These are phyloP conservation scores for Colletotrichum coccodes DNA, from an alignment of 2,329 filamentous ascomycete genomes.

Conservation along the genomic window DNA sequence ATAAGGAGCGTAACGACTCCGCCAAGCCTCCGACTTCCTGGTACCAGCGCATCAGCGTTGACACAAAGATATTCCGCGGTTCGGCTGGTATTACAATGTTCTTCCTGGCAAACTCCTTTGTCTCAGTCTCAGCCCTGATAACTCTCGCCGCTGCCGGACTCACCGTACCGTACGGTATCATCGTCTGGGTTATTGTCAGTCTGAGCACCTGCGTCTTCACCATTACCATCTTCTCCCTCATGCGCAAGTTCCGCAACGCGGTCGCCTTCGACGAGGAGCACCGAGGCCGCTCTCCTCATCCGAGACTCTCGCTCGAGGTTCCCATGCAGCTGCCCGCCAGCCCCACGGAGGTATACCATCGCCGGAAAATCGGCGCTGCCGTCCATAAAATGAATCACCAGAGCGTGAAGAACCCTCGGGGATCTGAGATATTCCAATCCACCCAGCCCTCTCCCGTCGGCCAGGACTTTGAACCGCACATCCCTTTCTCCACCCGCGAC, in stretches of 20 bases:
- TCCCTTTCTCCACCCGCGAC: background rate
- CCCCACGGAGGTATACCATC: slow-evolving; percentile 11
- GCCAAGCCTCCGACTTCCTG: slow-evolving; percentile 5
- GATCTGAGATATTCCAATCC: background rate
- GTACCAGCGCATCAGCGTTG: slow-evolving; percentile 18
- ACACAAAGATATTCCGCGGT: slow-evolving; percentile 7
- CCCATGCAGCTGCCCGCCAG: slow-evolving; percentile 11
- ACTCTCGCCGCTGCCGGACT: background rate
- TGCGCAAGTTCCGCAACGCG: slow-evolving; percentile 13
- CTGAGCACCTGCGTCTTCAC: slow-evolving; percentile 7
- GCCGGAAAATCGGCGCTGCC: slow-evolving; percentile 3
- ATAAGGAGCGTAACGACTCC: background rate
- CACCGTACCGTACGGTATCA: background rate
- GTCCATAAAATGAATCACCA: background rate
- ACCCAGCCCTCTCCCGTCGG: background rate
- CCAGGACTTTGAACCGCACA: background rate
- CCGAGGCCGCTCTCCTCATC: background rate
- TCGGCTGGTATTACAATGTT: slow-evolving; percentile 4
- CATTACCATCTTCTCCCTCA: background rate
- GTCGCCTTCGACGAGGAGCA: slow-evolving; percentile 20
- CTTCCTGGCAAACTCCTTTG: background rate
- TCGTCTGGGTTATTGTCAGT: slow-evolving; percentile 21
- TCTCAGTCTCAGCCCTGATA: background rate
- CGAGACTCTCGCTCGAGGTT: background rate
- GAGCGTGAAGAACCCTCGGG: background rate